Percentiles rank a stretch among this genome's conserved stretches.
Evolutionary conservation across 352 stramenopile genomes (phyloP).

Genomic region (Phytophthora pini): DNA sequence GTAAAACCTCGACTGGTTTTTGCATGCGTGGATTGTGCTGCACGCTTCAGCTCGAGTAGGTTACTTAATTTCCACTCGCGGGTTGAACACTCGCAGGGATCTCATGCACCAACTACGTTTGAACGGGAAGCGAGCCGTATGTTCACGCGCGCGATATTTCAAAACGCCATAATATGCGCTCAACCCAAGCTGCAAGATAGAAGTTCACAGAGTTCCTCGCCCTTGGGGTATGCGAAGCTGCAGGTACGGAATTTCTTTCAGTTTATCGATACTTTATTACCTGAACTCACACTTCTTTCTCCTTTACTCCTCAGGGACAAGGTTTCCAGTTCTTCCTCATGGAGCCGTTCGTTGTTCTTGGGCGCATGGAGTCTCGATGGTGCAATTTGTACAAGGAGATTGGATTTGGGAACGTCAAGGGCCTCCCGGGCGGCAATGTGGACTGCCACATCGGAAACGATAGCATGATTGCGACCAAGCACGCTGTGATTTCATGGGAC

Average conservation of each 20-base stretch:
- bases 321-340: conserved; percentile 80
- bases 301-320: conserved; percentile 40
- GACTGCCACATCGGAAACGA: conserved; percentile 84
- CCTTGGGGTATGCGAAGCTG: conserved; percentile 78
- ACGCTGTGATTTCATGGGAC: conserved; percentile 81
- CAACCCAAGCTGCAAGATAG: conserved; percentile 44
- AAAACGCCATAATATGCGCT: conserved; percentile 52
- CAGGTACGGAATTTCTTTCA: conserved; percentile 46
- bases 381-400: conserved; percentile 63
- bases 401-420: conserved; percentile 50
- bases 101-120: conserved; percentile 15
- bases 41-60: conserved; percentile 59
- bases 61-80: conserved; percentile 60
- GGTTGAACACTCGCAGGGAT: conserved; percentile 41
- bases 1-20: conserved; percentile 62
- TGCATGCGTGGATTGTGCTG: conserved; percentile 49
- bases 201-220: conserved; percentile 21
- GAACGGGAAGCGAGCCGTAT: conserved; percentile 50
- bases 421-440: conserved; percentile 55
- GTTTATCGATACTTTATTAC: not conserved
- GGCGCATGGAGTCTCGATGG: conserved; percentile 63
- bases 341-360: conserved; percentile 67
- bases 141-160: conserved; percentile 51
- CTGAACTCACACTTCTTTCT: conserved; percentile 17
- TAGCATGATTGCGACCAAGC: conserved; percentile 53